phyloP scores from a whole-genome alignment of 768 basidiomycete genomes.

The Collybiopsis luxurians region DNA sequence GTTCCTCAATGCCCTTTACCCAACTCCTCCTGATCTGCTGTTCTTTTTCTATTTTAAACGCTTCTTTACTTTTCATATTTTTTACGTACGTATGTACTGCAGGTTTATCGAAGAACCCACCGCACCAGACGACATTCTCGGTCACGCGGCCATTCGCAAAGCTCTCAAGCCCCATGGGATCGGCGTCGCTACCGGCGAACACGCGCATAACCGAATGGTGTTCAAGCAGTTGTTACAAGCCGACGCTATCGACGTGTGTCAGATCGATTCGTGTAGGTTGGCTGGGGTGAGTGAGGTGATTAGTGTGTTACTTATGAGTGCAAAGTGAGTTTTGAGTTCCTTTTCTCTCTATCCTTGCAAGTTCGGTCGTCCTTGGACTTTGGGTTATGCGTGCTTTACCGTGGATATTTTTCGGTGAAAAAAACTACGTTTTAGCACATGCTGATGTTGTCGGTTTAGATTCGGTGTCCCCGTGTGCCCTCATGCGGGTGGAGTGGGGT shows the following conservation, averaged over 20 bases:
- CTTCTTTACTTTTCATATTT: background rate
- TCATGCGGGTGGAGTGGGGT: slow-evolving; percentile 91
- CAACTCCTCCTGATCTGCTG: background rate
- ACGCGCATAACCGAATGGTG: slow-evolving; percentile 92
- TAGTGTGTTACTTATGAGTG: slow-evolving; percentile 84
- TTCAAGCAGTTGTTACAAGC: slow-evolving; percentile 93
- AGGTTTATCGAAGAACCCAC: slow-evolving; percentile 96
- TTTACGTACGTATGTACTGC: too few relatives aligned
- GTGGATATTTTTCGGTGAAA: too few relatives aligned
- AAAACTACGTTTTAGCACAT: background rate
- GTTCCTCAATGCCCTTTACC: too few relatives aligned
- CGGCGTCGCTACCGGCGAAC: slow-evolving; percentile 92
- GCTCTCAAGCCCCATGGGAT: slow-evolving; percentile 77
- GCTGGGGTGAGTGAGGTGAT: slow-evolving; percentile 95
- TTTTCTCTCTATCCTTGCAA: background rate
- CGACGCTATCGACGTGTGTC: slow-evolving; percentile 91
- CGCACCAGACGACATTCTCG: slow-evolving; percentile 87
- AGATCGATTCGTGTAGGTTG: slow-evolving; percentile 92
- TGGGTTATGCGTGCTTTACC: too few relatives aligned
- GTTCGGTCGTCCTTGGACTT: too few relatives aligned
- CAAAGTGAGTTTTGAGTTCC: slow-evolving; percentile 51
- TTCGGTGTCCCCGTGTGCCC: slow-evolving; percentile 88
- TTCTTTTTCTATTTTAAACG: background rate
- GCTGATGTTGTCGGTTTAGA: slow-evolving; percentile 27
- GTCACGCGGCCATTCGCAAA: slow-evolving; percentile 77